Base-by-base conservation (phyloP, 306 rosid genomes). In the Cucurbita ficifolia region DNA sequence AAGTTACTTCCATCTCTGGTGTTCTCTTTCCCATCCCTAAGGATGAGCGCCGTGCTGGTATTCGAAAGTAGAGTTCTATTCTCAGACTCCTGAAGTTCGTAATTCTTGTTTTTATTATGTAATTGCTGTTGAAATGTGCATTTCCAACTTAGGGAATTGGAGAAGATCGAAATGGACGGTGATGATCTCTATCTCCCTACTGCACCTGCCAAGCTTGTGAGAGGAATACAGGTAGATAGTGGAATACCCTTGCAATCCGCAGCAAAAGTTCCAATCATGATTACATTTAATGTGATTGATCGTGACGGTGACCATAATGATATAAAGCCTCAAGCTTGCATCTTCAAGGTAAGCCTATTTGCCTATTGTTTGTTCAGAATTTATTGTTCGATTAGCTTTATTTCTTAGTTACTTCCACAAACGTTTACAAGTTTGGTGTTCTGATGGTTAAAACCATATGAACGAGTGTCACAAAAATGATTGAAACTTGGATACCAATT, bases 191-290 rank as follows among this genome's bases (percentile, higher is more conserved):
- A 94, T 86, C 83, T 90, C 70, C 98, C 98, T 14, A 94, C 96
- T 74, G 98, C 96, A 57, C 81, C 97, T 42, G 79, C 21, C 88
- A 90, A 89, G 87, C 87, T 89, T 81, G 96, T 94, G 53, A 78
- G 75, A 83, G 97, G 97, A 40, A 94, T 94, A 80, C 94, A 53
- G 83, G 90, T 89, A 35, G 97, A 90, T 67, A 94, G 98, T 84
- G 98, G 97, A 60, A 87, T 94, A 78, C 97, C 98, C 76, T 83
- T 94, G 45, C 97, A 94, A 78, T 94, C 98, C 56, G 98, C 98
- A 14, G 97, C 98, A 63, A 94, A 94, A 83, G 98, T 94, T 75
- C 98, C 98, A 59, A 94, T 94, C 65, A 87, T 94, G 98, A 87
- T 94, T 78, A 88, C 97, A 74, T 94, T 94, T 79, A 85, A 94